phyloP scores from a whole-genome alignment of 2,329 filamentous ascomycete genomes.

The Chlorencoelia australis region DNA sequence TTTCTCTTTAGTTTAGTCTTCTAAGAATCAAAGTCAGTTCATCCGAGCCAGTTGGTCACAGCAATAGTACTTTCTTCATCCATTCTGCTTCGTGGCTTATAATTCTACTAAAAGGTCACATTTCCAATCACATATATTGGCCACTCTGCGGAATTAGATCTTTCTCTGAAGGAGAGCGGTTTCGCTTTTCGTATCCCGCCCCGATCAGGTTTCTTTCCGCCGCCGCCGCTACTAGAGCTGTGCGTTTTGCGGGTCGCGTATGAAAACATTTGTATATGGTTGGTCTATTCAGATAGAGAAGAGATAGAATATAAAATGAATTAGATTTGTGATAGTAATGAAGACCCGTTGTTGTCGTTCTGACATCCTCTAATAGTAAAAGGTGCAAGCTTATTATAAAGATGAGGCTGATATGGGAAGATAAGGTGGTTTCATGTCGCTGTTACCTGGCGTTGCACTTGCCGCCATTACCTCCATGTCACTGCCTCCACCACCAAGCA shows the following conservation, averaged over 20 bases:
- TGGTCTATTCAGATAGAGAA: background rate
- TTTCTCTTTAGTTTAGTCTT: too few relatives aligned
- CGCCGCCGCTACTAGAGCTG: background rate
- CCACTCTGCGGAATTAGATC: background rate
- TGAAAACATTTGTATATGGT: background rate
- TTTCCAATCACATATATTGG: background rate
- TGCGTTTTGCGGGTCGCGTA: background rate
- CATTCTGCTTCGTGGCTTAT: background rate
- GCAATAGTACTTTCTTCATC: background rate
- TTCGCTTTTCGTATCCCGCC: background rate
- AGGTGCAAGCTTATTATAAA: background rate
- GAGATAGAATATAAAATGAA: background rate
- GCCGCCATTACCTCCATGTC: background rate
- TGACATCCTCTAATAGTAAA: background rate
- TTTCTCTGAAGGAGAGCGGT: background rate
- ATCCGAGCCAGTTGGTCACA: too few relatives aligned
- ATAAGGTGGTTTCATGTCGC: background rate
- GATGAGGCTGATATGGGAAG: background rate
- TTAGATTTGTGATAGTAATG: background rate
- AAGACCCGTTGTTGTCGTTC: background rate
- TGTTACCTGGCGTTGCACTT: background rate
- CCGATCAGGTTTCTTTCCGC: background rate
- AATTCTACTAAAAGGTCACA: background rate
- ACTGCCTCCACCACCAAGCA: background rate
- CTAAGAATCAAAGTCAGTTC: too few relatives aligned